Evolutionary conservation across 495 filamentous ascomycete genomes (phyloP), one percentile per base, ranked within the genome.

Genomic region (Tuber microsphaerosporum): DNA sequence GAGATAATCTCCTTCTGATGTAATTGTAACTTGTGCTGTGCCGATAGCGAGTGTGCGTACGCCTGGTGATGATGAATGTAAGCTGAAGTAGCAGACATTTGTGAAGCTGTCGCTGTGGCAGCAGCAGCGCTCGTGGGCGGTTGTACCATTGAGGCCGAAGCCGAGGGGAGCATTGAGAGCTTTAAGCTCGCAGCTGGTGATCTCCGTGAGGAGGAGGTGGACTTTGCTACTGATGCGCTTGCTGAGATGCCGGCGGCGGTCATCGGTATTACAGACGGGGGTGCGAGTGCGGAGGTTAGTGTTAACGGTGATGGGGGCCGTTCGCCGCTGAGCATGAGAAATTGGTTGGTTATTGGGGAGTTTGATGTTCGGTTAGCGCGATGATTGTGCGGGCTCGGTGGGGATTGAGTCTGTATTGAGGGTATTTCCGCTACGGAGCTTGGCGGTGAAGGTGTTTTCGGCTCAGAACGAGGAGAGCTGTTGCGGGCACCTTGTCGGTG

Each of bases 1-100:
- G 85, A 85, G 43, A 90, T 86, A 83, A 90, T 89, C 71, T 90
- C 88, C 71, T 87, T 82, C 78, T 90, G 89, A 78, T 90, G 90
- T 61, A 90, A 86, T 46, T 88, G 85, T 7, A 90, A 74, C 43
- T 86, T 80, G 61, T 83, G 81, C 70, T 83, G 81, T 14, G 81
- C 78, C 5, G 79, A 81, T 42, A 82, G 75, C 14, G 81, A 82
- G 56, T 77, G 77, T 2, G 80, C 72, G 74, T 82, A 82, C 43
- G 73, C 75, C 73, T 76, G 37, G 74, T 77, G 75, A 41, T 77
- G 80, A 71, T 77, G 70, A 1, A 72, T 71, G 65, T 71, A 77
- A 9, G 45, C 51, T 9, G 77, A 78, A 17, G 78, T 70, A 46
- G 45, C 2, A 7, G 70, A 41, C 12, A n/a, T n/a, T 75, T 42